Conservation (phyloP, 2,329 filamentous ascomycete genomes). For the Diaporthe citrichinensis region DNA sequence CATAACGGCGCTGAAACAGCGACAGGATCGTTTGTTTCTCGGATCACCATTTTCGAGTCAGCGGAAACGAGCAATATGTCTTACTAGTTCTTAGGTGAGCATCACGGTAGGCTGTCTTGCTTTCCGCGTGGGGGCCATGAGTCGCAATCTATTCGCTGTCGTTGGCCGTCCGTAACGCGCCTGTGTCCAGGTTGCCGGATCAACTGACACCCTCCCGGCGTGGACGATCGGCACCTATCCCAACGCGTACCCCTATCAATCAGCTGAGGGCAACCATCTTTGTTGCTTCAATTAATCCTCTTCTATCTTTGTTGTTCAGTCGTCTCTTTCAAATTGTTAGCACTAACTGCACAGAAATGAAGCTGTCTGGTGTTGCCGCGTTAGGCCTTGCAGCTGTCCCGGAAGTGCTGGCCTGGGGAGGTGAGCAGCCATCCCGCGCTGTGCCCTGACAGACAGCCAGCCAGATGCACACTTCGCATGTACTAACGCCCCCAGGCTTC, state of each 20-base stretch:
- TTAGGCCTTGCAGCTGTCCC: conserved; percentile 52
- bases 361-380: conserved; percentile 46
- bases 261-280: background rate
- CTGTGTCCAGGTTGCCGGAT: conserved; percentile 35
- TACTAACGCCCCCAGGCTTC: conserved; percentile 59
- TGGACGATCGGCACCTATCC: conserved; percentile 12
- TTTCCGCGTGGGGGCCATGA: conserved; percentile 8
- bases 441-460: background rate
- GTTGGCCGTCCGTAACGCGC: conserved; percentile 8
- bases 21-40: background rate
- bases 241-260: conserved; percentile 9
- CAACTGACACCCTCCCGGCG: conserved; percentile 35
- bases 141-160: conserved; percentile 36
- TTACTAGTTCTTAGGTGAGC: background rate
- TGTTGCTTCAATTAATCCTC: background rate
- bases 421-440: conserved; percentile 49
- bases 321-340: background rate
- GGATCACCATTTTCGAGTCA: conserved; percentile 2
- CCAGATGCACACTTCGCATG: background rate
- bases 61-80: conserved; percentile 2
- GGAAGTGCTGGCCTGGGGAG: conserved; percentile 57
- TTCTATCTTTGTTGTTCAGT: background rate
- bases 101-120: conserved; percentile 4
- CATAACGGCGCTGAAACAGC: background rate
- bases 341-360: conserved; percentile 46